Base-by-base conservation (phyloP, 345 rosid genomes). In the Syzygium grande region DNA sequence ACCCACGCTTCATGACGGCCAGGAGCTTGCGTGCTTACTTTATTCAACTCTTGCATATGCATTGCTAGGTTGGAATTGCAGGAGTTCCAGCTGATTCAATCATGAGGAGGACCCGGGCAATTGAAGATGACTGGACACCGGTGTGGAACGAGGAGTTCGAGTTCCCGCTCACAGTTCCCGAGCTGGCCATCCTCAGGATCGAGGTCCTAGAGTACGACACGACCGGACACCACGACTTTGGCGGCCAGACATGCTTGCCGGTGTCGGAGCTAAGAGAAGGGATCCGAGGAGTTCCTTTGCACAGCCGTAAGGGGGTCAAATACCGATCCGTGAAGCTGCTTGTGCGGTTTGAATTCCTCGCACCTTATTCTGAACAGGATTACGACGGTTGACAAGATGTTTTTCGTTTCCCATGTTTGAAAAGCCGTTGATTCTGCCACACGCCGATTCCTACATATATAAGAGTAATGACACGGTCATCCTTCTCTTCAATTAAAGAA, bases 171-270 rank as follows among this genome's bases (percentile, higher is more conserved):
- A 84, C 87, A 4, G 92, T 91, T 84, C 95, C 96, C 5, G 94
- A 94, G 88, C 52, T 94, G 86, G 96, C 95, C 11, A 52, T 95
- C 84, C 95, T 94, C 53, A 85, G 94, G 52, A 89, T 95, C 53
- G 91, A 91, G 61, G 94, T 92, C 38, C 54, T 15, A 2, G 98
- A 95, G 84, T 85, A 89, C 34, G 96, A 95, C 84, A 78, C 86
- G 3, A 38, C 92, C 2, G 89, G 92, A 49, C 25, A n/a, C 7
- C 87, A 79, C n/a, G 96, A 92, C 89, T 94, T 94, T 54, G 98
- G 91, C 55, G 96, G 95, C 61, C 95, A 92, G 59, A 92, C 91
- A 10, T 91, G 90, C 86, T 84, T 91, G 51, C 93, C 93, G 0
- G 87, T 92, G 29, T 89, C 89, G 7, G 93, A 92, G 90, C 56